These are phyloP conservation scores for Penicillium sp. DNA, from an alignment of 2,329 filamentous ascomycete genomes.

Conservation along the genomic window DNA sequence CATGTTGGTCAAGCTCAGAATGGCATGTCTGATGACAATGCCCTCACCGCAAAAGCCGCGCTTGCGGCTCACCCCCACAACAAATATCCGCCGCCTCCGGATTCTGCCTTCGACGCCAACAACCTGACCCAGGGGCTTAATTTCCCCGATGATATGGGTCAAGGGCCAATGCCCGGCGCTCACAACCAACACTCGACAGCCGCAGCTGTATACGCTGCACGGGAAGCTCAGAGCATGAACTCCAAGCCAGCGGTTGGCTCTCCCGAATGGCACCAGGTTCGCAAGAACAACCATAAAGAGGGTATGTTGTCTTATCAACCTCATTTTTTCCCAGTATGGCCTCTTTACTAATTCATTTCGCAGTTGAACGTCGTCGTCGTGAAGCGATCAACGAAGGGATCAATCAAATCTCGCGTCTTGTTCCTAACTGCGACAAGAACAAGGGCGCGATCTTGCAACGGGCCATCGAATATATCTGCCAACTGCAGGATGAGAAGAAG, in stretches of 20 bases:
- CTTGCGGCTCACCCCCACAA: slow-evolving; percentile 50
- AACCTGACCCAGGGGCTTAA: slow-evolving; percentile 40
- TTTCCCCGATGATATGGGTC: slow-evolving; percentile 47
- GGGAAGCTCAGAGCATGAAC: slow-evolving; percentile 56
- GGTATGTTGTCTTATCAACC: slow-evolving; percentile 60
- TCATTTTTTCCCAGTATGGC: neutral
- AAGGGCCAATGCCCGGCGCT: slow-evolving; percentile 38
- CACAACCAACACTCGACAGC: slow-evolving; percentile 60
- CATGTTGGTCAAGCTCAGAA: slow-evolving; percentile 57
- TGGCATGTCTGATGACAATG: slow-evolving; percentile 53
- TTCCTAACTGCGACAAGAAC: slow-evolving; percentile 97
- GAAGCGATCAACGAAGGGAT: slow-evolving; percentile 99
- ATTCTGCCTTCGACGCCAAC: slow-evolving; percentile 42
- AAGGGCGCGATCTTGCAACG: slow-evolving; percentile 95
- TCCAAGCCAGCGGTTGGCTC: slow-evolving; percentile 90
- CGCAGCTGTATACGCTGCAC: slow-evolving; percentile 59
- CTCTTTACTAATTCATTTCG: neutral
- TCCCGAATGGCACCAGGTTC: slow-evolving; percentile 96
- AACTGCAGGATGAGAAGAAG: slow-evolving; percentile 63
- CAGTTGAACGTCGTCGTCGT: slow-evolving; percentile 92
- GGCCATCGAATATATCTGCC: slow-evolving; percentile 90
- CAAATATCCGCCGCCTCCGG: slow-evolving; percentile 50
- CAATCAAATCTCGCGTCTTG: slow-evolving; percentile 96
- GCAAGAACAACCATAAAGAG: slow-evolving; percentile 98
- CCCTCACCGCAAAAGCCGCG: slow-evolving; percentile 52